Evolutionary conservation across 768 basidiomycete species (phyloP), one percentile per base, ranked within the genome.

Genomic region (Coprinopsis strossmayeri): DNA sequence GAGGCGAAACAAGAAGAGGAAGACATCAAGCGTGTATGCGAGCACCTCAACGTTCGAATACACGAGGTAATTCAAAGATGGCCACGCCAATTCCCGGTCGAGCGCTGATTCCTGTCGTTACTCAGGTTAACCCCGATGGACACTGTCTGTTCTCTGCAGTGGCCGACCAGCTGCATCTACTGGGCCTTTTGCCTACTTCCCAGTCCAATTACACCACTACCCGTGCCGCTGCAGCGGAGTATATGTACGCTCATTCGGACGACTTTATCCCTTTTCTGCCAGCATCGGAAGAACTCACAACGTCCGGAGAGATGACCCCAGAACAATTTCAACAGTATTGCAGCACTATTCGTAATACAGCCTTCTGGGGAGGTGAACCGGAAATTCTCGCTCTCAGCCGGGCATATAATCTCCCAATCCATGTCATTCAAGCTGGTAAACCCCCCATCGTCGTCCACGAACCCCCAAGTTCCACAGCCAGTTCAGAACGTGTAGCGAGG

Each of bases 331-430:
- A 77, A 43, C 67, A 69, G 46, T 98, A 99, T 62, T 96, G 93
- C 61, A 64, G 68, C 48, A 72, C 76, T 10, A 82, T 99, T 24
- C 81, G 82, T 34, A 75, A 85, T 61, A 94, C 92, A 20, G 84
- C 81, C n/a, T 77, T 82, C 25, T 98, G 96, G 96, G 96, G 96
- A 42, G 95, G 96, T 28, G 93, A 98, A 68, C 94, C 92, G 5
- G 96, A 98, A 74, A 92, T 99, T 26, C 74, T 87, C 56, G 96
- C 96, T 2, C 71, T 98, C 13, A 84, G 86, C 60, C 74, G 84
- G 44, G 80, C 82, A 25, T 97, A 78, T 63, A 76, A 82, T 47
- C 69, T 94, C 32, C 86, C 93, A 0, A 93, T 99, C 42, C 85
- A 95, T 61, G 87, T 99, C 46, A 74, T 98, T 11, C 96, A 98